Conservation (phyloP, 2,329 filamentous ascomycete genomes). For the Penicillium sp. region DNA sequence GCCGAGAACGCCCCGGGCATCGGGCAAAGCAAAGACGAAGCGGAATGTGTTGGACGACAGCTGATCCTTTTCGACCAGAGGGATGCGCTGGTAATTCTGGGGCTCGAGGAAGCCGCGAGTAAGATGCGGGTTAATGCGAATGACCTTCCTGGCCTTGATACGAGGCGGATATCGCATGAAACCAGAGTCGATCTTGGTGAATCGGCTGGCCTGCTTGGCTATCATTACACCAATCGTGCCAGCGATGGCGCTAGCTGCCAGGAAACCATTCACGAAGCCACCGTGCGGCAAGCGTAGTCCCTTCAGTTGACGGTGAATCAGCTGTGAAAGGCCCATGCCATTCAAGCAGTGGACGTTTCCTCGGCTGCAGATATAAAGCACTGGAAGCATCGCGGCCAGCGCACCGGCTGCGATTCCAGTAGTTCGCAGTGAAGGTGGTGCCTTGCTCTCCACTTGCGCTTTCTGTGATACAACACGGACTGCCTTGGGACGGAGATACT, state of each 20-base stretch:
- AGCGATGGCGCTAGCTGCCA: slow-evolving; percentile 19
- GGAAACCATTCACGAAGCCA: slow-evolving; percentile 25
- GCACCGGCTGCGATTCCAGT: slow-evolving; percentile 19
- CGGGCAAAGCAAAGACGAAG: slow-evolving; percentile 52
- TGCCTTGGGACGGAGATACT: slow-evolving; percentile 18
- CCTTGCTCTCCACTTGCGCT: slow-evolving; percentile 7
- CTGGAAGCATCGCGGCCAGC: slow-evolving; percentile 7
- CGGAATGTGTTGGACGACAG: slow-evolving; percentile 38
- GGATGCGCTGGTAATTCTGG: slow-evolving; percentile 49
- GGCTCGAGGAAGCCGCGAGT: slow-evolving; percentile 47
- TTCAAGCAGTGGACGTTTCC: background rate
- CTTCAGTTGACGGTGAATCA: slow-evolving; percentile 4
- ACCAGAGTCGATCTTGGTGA: slow-evolving; percentile 27
- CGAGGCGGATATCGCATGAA: slow-evolving; percentile 36
- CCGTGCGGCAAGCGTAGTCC: slow-evolving; percentile 10
- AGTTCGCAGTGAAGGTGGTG: slow-evolving; percentile 28
- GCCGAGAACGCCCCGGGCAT: slow-evolving; percentile 46
- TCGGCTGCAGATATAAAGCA: slow-evolving; percentile 10
- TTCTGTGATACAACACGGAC: slow-evolving; percentile 24
- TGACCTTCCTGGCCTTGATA: slow-evolving; percentile 36
- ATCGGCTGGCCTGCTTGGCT: slow-evolving; percentile 13
- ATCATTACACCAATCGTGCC: slow-evolving; percentile 11
- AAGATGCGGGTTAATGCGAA: slow-evolving; percentile 40
- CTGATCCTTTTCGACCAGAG: slow-evolving; percentile 35
- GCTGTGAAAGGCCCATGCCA: slow-evolving; percentile 2